Conservation (phyloP, 345 rosid species). For the Turnera subulata region DNA sequence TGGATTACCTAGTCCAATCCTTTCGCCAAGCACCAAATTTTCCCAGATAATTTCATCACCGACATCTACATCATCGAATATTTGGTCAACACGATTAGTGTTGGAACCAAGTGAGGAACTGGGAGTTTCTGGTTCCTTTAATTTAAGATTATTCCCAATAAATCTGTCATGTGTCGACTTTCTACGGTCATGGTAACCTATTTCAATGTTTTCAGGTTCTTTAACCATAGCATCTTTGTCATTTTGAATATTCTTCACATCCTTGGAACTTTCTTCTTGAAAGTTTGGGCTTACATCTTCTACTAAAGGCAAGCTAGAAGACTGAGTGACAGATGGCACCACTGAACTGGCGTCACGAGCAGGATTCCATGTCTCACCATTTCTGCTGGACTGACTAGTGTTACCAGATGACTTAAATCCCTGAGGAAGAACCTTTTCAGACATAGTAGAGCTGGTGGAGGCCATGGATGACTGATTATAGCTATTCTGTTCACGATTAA, state of each 20-base stretch:
- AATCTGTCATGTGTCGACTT: conserved; percentile 52
- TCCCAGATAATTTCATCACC: conserved; percentile 99
- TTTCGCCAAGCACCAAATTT: conserved; percentile 87
- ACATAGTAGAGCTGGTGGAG: conserved; percentile 40
- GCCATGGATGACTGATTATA: conserved; percentile 46
- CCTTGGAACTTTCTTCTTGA: conserved; percentile 34
- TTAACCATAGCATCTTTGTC: conserved; percentile 21
- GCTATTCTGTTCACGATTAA: conserved; percentile 63
- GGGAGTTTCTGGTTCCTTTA: conserved; percentile 63
- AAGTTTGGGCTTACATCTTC: conserved; percentile 32
- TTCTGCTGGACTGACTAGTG: conserved; percentile 35
- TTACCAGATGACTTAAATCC: conserved; percentile 37
- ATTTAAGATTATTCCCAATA: conserved; percentile 43
- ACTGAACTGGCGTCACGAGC: conserved; percentile 34
- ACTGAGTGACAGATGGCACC: conserved; percentile 37
- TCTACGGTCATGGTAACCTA: conserved; percentile 43
- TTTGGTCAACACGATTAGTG: conserved; percentile 49
- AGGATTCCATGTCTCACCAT: conserved; percentile 36
- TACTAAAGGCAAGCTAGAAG: conserved; percentile 24
- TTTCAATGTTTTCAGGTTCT: conserved; percentile 39
- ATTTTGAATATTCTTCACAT: conserved; percentile 34
- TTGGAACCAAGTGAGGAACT: conserved; percentile 57
- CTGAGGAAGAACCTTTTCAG: conserved; percentile 40
- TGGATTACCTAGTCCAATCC: conserved; percentile 94
- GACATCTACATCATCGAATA: conserved; percentile 88